These are phyloP conservation scores for Xylaria hypoxylon DNA, from an alignment of 2,329 filamentous ascomycete genomes.

Conservation along the genomic window DNA sequence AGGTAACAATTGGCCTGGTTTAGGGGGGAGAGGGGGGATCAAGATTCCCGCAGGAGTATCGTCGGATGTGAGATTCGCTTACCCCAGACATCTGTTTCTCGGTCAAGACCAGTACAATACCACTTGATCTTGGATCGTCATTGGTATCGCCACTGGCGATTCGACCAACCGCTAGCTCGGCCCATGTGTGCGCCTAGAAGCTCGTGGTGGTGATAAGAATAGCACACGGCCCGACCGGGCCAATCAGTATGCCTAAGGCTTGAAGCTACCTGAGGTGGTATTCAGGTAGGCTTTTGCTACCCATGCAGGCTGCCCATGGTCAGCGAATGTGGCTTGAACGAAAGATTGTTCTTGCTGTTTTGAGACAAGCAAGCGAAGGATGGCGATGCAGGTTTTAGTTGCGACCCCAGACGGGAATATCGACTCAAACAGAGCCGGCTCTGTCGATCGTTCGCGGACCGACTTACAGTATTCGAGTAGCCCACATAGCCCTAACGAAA, in stretches of 20 bases:
- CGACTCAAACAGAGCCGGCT: constrained; percentile 29
- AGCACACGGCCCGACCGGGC: constrained; percentile 26
- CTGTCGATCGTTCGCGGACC: constrained; percentile 15
- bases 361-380: constrained; percentile 29
- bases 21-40: constrained; percentile 11
- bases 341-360: constrained; percentile 14
- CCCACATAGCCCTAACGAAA: constrained; percentile 1
- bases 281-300: constrained; percentile 19
- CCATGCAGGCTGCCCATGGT: too few species aligned
- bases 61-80: constrained; percentile 19
- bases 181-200: not conserved
- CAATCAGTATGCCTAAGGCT: constrained; percentile 22
- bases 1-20: constrained; percentile 5
- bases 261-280: constrained; percentile 15
- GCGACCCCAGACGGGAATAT: constrained; percentile 25
- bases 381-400: constrained; percentile 20
- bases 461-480: not conserved
- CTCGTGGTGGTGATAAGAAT: constrained; percentile 28
- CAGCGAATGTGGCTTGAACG: constrained; percentile 34
- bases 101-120: constrained; percentile 10
- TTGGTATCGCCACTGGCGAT: constrained; percentile 21
- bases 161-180: constrained; percentile 2
- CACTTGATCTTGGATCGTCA: constrained; percentile 4
- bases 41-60: constrained; percentile 17
- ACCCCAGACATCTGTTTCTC: constrained; percentile 21